Percentiles rank a stretch among this genome's conserved stretches.
Evolutionary conservation across 2,329 filamentous ascomycete genomes (phyloP).

Genomic region (Exophiala alcalophila): DNA sequence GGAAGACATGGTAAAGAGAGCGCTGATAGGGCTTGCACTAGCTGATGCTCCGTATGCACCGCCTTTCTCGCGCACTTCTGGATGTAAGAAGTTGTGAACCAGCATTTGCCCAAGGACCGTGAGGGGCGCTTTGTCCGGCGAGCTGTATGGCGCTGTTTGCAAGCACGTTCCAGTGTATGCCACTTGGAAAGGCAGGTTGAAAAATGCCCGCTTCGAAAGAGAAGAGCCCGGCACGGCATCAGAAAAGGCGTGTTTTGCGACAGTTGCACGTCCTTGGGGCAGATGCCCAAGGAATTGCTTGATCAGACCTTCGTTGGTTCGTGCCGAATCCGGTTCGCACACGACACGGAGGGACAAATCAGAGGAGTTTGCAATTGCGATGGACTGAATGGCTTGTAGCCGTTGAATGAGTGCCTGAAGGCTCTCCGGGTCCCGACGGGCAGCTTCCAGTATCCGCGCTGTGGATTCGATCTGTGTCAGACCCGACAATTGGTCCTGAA

Average conservation of each 20-base stretch:
- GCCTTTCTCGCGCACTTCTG: slow-evolving; percentile 96
- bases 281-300: slow-evolving; percentile 65
- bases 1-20: slow-evolving; percentile 89
- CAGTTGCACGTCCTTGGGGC: slow-evolving; percentile 44
- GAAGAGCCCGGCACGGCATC: slow-evolving; percentile 37
- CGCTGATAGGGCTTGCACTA: slow-evolving; percentile 73
- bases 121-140: slow-evolving; percentile 71
- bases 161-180: slow-evolving; percentile 86
- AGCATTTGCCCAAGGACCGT: slow-evolving; percentile 87
- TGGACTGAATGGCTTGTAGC: slow-evolving; percentile 77
- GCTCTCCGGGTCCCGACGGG: slow-evolving; percentile 65
- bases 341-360: slow-evolving; percentile 78
- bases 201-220: slow-evolving; percentile 69
- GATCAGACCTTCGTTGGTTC: slow-evolving; percentile 68
- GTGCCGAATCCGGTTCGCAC: slow-evolving; percentile 71
- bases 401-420: slow-evolving; percentile 75
- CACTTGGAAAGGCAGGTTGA: slow-evolving; percentile 92
- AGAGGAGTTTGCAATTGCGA: slow-evolving; percentile 67
- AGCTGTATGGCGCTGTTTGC: slow-evolving; percentile 78
- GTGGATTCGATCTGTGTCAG: slow-evolving; percentile 84
- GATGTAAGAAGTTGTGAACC: slow-evolving; percentile 94
- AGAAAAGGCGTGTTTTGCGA: slow-evolving; percentile 34
- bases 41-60: slow-evolving; percentile 94
- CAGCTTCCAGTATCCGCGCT: slow-evolving; percentile 66
- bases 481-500: slow-evolving; percentile 84